Conservation (phyloP, 73 alveolate species). For the Uronychia binucleata region DNA sequence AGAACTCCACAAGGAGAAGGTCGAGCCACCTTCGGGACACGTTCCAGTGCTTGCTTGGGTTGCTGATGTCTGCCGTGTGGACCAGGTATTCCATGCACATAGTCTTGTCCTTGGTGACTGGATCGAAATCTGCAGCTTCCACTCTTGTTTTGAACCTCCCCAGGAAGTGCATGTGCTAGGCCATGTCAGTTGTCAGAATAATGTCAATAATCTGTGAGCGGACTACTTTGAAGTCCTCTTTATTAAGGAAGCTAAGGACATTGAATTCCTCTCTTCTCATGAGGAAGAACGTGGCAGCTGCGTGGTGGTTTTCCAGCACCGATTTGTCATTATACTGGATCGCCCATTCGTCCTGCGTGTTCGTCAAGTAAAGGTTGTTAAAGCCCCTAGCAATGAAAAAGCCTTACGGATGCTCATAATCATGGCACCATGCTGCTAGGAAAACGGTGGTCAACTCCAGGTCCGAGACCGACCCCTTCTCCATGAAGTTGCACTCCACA, state of each 20-base stretch:
- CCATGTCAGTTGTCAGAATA: conserved; percentile 80
- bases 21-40: conserved; percentile 69
- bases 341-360: conserved; percentile 69
- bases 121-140: conserved; percentile 36
- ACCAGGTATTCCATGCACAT: conserved; percentile 36
- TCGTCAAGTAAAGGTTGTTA: conserved; percentile 62
- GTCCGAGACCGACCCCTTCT: conserved; percentile 22
- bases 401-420: conserved; percentile 74
- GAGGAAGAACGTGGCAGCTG: conserved; percentile 84
- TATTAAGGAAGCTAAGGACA: conserved; percentile 55
- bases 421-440: conserved; percentile 56
- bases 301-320: conserved; percentile 91
- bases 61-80: conserved; percentile 72
- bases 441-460: conserved; percentile 5
- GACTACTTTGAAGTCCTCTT: conserved; percentile 55
- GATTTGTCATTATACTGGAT: conserved; percentile 86
- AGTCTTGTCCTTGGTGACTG: conserved; percentile 28
- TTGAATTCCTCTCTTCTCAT: conserved; percentile 56
- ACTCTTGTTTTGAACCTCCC: conserved; percentile 36
- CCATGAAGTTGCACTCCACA: conserved; percentile 20
- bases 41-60: conserved; percentile 64
- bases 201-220: conserved; percentile 72
- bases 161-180: conserved; percentile 46
- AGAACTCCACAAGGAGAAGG: conserved; percentile 74
- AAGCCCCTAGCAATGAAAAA: conserved; percentile 35